A percentile compares a stretch with the other conserved stretches of the same genome.
Evolutionary conservation across 1,139 yeast species (phyloP).

Genomic region (Torulaspora globosa): DNA sequence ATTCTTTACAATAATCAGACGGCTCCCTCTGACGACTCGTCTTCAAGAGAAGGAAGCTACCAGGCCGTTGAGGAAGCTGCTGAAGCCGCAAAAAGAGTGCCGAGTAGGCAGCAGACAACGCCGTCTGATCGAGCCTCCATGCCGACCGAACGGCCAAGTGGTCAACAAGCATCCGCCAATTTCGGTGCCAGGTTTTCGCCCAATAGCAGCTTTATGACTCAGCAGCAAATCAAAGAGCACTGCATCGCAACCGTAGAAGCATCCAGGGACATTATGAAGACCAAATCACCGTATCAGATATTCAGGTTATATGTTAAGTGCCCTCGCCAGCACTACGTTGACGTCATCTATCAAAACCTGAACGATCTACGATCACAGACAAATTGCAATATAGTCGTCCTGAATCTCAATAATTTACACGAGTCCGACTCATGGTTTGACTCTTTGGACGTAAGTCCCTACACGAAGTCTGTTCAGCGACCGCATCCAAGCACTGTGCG

Average conservation of each 20-base stretch:
- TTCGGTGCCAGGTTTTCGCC: background rate
- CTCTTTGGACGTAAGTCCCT: constrained; percentile 21
- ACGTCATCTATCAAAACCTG: constrained; percentile 28
- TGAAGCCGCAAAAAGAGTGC: background rate
- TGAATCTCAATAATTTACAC: constrained; percentile 34
- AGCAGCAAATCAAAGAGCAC: constrained; percentile 31
- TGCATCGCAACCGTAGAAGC: constrained; percentile 32
- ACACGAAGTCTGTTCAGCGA: constrained; percentile 18
- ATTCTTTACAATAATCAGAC: constrained; percentile 11
- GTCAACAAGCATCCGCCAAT: background rate
- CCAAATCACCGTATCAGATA: constrained; percentile 33
- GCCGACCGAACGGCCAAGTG: background rate
- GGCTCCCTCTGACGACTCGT: background rate
- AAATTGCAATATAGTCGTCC: constrained; percentile 36
- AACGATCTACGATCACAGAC: constrained; percentile 31
- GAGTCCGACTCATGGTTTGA: constrained; percentile 35
- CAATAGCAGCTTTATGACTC: constrained; percentile 25
- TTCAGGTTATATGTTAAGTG: constrained; percentile 34
- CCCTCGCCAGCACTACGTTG: constrained; percentile 33
- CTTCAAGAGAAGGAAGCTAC: background rate
- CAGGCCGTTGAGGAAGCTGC: background rate
- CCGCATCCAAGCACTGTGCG: constrained; percentile 36
- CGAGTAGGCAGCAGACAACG: constrained; percentile 1
- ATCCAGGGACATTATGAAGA: constrained; percentile 27
- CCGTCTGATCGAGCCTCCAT: background rate